These are phyloP conservation scores for Colletotrichum musicola DNA, from an alignment of 2,329 filamentous ascomycete species.

Conservation along the genomic window DNA sequence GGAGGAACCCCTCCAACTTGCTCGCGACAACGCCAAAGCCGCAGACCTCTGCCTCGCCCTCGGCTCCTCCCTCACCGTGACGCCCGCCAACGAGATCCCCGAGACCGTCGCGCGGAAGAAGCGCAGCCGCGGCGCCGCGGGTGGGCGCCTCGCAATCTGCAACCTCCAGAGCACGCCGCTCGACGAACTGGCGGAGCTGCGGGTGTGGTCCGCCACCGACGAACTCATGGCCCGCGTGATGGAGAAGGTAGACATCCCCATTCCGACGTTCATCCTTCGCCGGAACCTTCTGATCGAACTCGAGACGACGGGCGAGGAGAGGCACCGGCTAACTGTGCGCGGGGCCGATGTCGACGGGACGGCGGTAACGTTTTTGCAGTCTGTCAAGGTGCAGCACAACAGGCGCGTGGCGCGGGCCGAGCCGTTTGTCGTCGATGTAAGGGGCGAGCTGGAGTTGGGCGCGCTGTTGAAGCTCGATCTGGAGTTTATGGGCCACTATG, in stretches of 20 bases:
- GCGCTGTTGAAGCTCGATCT: conserved; percentile 52
- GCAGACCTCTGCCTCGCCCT: conserved; percentile 61
- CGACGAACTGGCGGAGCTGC: conserved; percentile 49
- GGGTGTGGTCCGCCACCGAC: conserved; percentile 53
- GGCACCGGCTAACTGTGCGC: conserved; percentile 46
- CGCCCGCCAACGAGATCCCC: conserved; percentile 57
- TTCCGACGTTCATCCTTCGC: conserved; percentile 54
- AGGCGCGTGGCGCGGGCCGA: conserved; percentile 51
- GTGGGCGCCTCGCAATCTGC: conserved; percentile 55
- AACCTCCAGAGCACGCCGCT: conserved; percentile 60
- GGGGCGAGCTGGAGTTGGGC: conserved; percentile 43
- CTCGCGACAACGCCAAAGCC: conserved; percentile 51
- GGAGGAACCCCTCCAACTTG: conserved; percentile 47
- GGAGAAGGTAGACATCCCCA: conserved; percentile 50
- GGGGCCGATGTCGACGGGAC: conserved; percentile 58
- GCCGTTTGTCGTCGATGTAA: conserved; percentile 53
- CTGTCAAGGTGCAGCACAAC: conserved; percentile 54
- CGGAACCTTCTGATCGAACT: conserved; percentile 49
- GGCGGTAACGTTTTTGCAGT: conserved; percentile 54
- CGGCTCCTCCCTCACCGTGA: conserved; percentile 59
- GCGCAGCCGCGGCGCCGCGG: background rate
- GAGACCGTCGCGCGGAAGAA: conserved; percentile 48
- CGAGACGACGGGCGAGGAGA: conserved; percentile 39
- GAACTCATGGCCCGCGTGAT: conserved; percentile 56
- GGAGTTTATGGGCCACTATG: conserved; percentile 62